Evolutionary conservation across 2,329 filamentous ascomycete genomes (phyloP).

Genomic region (Samsoniella hepiali): DNA sequence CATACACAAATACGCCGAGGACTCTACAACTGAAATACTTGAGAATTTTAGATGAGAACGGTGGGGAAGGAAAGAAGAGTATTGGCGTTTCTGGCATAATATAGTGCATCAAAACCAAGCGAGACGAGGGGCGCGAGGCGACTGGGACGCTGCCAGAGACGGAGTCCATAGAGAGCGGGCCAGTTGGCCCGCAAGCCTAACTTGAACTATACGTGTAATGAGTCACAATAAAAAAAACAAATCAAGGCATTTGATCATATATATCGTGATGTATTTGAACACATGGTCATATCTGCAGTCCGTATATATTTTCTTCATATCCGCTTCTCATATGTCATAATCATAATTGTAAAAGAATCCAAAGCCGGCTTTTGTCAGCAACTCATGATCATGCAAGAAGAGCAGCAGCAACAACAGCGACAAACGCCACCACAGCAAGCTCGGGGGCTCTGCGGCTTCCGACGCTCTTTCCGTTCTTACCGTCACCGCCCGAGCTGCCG

Average conservation of each 20-base stretch:
- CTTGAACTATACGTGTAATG: constrained; percentile 17
- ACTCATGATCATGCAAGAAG: background rate
- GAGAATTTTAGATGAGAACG: background rate
- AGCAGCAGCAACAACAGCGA: constrained; percentile 23
- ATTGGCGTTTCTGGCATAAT: constrained; percentile 6
- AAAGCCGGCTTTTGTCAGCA: background rate
- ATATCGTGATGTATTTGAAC: background rate
- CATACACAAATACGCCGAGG: background rate
- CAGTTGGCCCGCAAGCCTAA: background rate
- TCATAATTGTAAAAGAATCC: background rate
- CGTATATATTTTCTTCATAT: background rate
- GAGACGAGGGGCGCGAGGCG: background rate
- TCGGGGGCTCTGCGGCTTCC: background rate
- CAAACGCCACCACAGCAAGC: constrained; percentile 19
- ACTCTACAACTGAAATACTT: background rate
- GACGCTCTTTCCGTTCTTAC: constrained; percentile 11
- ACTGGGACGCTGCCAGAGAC: background rate
- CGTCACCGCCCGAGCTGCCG: constrained; percentile 17
- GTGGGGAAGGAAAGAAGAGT: background rate
- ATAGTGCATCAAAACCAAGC: background rate
- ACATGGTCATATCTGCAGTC: background rate
- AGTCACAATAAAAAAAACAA: constrained; percentile 1
- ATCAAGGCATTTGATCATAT: background rate
- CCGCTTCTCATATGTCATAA: background rate
- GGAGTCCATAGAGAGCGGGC: constrained; percentile 1